phyloP scores from a whole-genome alignment of 139 green algal species.

The Spirogloea muscicola region DNA sequence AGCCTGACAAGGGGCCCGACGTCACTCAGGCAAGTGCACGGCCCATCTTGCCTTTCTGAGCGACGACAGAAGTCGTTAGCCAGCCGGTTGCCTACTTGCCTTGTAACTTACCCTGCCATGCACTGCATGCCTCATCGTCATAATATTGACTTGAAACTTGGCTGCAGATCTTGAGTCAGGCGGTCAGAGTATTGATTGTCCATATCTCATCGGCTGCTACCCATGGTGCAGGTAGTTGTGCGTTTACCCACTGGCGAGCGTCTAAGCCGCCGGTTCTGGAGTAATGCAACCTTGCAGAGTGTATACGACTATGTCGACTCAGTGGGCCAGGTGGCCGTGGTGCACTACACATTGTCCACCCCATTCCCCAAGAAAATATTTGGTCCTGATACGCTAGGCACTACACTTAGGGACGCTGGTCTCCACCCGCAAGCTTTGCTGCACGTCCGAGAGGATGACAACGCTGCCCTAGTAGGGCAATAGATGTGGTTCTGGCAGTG shows the following conservation, averaged over 20 bases:
- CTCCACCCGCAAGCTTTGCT: constrained; percentile 44
- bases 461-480: too few species aligned
- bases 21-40: constrained; percentile 43
- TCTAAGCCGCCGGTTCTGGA: constrained; percentile 24
- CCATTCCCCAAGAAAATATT: constrained; percentile 47
- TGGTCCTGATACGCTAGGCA: background rate
- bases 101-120: too few species aligned
- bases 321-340: background rate
- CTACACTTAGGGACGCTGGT: constrained; percentile 37
- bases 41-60: too few species aligned
- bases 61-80: too few species aligned
- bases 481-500: too few species aligned
- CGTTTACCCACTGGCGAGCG: constrained; percentile 37
- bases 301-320: constrained; percentile 51
- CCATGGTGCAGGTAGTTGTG: constrained; percentile 43
- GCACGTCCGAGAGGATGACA: constrained; percentile 46
- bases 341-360: constrained; percentile 40
- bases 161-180: too few species aligned
- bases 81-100: too few species aligned
- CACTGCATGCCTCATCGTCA: too few species aligned
- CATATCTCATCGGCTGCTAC: too few species aligned
- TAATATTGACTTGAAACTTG: too few species aligned
- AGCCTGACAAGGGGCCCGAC: constrained; percentile 50
- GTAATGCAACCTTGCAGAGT: constrained; percentile 10
- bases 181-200: too few species aligned